Base-by-base conservation (phyloP, 129 eudicot species). In the Helichrysum umbraculigerum region DNA sequence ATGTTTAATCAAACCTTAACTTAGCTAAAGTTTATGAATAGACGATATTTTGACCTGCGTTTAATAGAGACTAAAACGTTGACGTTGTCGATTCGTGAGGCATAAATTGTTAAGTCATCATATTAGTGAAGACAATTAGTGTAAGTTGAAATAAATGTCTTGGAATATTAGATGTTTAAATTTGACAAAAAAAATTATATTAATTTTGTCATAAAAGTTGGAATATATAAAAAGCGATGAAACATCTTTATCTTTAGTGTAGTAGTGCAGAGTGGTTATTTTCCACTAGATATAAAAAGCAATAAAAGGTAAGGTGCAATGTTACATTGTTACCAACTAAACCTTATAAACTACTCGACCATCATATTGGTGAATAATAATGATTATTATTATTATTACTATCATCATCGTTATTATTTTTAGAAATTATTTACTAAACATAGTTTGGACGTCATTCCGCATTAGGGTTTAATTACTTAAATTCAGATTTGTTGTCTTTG, bases 321-420 rank as follows among this genome's bases (percentile, higher is more conserved):
- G 62, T 29, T 25, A 25, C 28, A 25, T 25, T 25, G 28, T 25
- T 58, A 76, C 73, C 80, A 66, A 66, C 73, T 64, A 63, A 63
- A 28, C 19, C 71, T 75, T 74, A 28, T 62, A 25, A 74, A 61
- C 12, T 41, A 74, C 78, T 8, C 78, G 42, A 16, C 30, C 20
- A 61, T 17, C 60, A 54, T 54, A 8, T 15, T 54, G 20, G 21
- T 54, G 4, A 0, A 17, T 15, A 4, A 17, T 54, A 3, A 4
- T 15, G 4, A 52, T 10, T 44, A 44, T 44, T 44, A 44, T 44
- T 44, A 11, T 44, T 41, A 9, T 41, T 41, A 25, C 28, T 25
- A 25, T 25, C 28, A 25, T 25, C 28, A 25, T 25, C 28, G 7
- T 41, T 35, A 41, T 9, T 41, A 41, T 41, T 41, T 5, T 25